phyloP scores from a whole-genome alignment of 1,284 basidiomycete species.

The Sanguinoderma infundibulare region DNA sequence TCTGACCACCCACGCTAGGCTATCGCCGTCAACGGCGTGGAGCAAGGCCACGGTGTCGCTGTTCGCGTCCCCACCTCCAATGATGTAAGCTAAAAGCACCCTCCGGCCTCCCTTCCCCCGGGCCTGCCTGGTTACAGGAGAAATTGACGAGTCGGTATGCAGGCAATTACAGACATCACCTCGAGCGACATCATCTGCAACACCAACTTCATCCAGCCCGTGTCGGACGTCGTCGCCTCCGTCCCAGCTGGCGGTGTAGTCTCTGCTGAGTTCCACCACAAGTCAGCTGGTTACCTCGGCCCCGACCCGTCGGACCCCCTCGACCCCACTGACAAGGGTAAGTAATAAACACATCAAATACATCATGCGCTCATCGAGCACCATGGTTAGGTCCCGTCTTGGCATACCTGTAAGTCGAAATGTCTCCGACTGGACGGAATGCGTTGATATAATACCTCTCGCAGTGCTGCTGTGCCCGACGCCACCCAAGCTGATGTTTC shows the following conservation, averaged over 20 bases:
- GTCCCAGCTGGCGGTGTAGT: conserved; percentile 55
- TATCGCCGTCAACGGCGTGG: conserved; percentile 41
- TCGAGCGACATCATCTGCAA: conserved; percentile 64
- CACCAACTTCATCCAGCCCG: conserved; percentile 59
- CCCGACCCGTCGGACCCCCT: conserved; percentile 53
- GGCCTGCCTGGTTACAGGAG: too few species aligned
- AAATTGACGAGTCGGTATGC: background rate
- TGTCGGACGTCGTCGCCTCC: conserved; percentile 54
- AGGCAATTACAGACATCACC: conserved; percentile 59
- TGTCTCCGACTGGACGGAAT: background rate
- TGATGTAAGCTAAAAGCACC: conserved; percentile 37
- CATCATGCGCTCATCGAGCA: background rate
- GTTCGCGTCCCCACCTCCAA: conserved; percentile 44
- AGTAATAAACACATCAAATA: background rate
- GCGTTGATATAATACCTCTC: background rate
- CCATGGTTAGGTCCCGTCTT: conserved; percentile 47
- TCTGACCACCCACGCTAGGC: conserved; percentile 25
- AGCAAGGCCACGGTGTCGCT: conserved; percentile 42
- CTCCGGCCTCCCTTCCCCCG: background rate
- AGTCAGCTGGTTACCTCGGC: conserved; percentile 47
- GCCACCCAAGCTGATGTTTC: conserved; percentile 52
- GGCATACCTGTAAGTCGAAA: conserved; percentile 50
- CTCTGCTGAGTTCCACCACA: conserved; percentile 59
- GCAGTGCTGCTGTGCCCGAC: conserved; percentile 48
- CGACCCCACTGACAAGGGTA: conserved; percentile 52